Conservation (phyloP, 371 early-diverging fungal genomes). For the Mortierella sp. region DNA sequence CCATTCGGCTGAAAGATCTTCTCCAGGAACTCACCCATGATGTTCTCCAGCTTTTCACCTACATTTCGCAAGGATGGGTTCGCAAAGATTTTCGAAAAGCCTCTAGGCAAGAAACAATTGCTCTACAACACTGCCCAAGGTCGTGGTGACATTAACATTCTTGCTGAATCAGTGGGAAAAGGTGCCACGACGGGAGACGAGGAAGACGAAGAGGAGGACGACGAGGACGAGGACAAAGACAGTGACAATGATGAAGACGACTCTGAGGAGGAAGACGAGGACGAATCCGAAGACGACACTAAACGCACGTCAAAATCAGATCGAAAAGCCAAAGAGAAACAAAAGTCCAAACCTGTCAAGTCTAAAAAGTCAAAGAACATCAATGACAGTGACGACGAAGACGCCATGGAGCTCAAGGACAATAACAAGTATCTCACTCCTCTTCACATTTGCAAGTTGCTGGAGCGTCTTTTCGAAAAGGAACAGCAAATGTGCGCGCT, state of each 20-base stretch:
- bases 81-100: slow-evolving; percentile 88
- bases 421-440: slow-evolving; percentile 78
- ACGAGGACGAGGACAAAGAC: slow-evolving; percentile 44
- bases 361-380: slow-evolving; percentile 49
- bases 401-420: slow-evolving; percentile 53
- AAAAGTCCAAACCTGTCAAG: slow-evolving; percentile 29
- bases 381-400: slow-evolving; percentile 57
- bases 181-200: slow-evolving; percentile 40
- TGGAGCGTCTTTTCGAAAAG: slow-evolving; percentile 78
- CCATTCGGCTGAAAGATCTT: background rate
- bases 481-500: slow-evolving; percentile 81
- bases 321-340: slow-evolving; percentile 54
- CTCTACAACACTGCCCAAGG: slow-evolving; percentile 73
- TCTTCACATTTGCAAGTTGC: slow-evolving; percentile 80
- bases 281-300: slow-evolving; percentile 33
- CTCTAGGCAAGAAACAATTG: slow-evolving; percentile 77
- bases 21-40: no score
- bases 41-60: slow-evolving; percentile 78
- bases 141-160: slow-evolving; percentile 56
- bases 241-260: slow-evolving; percentile 53
- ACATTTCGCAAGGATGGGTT: slow-evolving; percentile 87
- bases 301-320: slow-evolving; percentile 51
- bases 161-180: slow-evolving; percentile 34
- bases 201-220: slow-evolving; percentile 46
- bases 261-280: slow-evolving; percentile 50